Percentiles rank a stretch among this genome's conserved stretches.
These are phyloP conservation scores for Corynascus novoguineensis DNA, from an alignment of 495 filamentous ascomycete genomes.

Conservation along the genomic window DNA sequence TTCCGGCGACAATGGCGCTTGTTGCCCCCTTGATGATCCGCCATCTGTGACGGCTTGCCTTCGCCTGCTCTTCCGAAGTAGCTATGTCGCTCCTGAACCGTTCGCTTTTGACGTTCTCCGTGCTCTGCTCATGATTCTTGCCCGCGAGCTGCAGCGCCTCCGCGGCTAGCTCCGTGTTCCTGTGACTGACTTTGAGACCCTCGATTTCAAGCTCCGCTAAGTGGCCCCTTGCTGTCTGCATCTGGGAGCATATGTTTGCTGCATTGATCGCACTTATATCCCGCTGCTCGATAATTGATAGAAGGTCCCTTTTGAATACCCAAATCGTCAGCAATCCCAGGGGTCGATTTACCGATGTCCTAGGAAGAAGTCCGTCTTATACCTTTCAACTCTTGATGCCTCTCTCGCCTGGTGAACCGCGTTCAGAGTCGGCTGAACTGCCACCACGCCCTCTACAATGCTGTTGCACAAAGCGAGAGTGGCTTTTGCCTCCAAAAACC, in stretches of 20 bases:
- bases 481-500: conserved; percentile 63
- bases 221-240: conserved; percentile 42
- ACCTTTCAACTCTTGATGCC: conserved; percentile 64
- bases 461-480: conserved; percentile 60
- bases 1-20: conserved; percentile 70
- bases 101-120: conserved; percentile 46
- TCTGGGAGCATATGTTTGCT: conserved; percentile 49
- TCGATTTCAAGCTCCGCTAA: conserved; percentile 53
- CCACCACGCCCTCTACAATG: conserved; percentile 60
- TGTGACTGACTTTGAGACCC: conserved; percentile 46
- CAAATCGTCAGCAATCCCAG: not conserved
- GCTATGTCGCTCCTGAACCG: conserved; percentile 48
- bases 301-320: conserved; percentile 54
- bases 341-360: not conserved
- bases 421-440: conserved; percentile 67
- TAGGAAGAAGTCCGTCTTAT: conserved; percentile 16
- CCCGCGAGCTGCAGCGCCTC: conserved; percentile 57
- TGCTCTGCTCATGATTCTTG: conserved; percentile 46
- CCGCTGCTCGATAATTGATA: conserved; percentile 59
- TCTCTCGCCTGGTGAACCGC: conserved; percentile 65
- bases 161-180: conserved; percentile 57
- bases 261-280: conserved; percentile 58
- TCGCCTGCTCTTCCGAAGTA: conserved; percentile 51
- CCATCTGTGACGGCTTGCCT: conserved; percentile 56
- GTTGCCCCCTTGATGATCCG: conserved; percentile 68